Evolutionary conservation across 305 asterid species (phyloP).

Genomic region (Solanum hybrid): DNA sequence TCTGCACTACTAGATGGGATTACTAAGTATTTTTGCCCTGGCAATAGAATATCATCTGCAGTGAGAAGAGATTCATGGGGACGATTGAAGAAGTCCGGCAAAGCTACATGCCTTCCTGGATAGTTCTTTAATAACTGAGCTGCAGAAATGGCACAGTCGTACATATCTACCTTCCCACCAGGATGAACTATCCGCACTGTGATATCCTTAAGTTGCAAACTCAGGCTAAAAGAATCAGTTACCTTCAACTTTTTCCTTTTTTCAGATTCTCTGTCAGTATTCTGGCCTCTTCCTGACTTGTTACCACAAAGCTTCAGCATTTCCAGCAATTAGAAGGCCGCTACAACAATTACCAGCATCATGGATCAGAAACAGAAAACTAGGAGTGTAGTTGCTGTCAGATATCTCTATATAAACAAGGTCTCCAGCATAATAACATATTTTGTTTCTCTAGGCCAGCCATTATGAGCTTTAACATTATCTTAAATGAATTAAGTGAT

Average conservation of each 20-base stretch:
- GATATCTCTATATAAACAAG: not conserved
- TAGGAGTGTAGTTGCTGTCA: constrained; percentile 2
- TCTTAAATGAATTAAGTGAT: constrained; percentile 20
- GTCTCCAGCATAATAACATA: not conserved
- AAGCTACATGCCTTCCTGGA: constrained; percentile 56
- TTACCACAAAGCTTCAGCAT: constrained; percentile 41
- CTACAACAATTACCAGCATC: constrained; percentile 11
- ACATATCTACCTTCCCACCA: constrained; percentile 58
- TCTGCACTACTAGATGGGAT: constrained; percentile 37
- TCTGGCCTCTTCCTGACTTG: constrained; percentile 24
- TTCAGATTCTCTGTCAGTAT: constrained; percentile 10
- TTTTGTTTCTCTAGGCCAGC: constrained; percentile 16
- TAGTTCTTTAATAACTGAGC: constrained; percentile 37
- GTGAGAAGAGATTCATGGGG: constrained; percentile 49
- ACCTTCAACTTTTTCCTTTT: constrained; percentile 12
- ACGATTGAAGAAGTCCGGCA: constrained; percentile 43
- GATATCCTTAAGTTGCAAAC: constrained; percentile 31
- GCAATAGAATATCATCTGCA: constrained; percentile 38
- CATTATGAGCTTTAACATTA: constrained; percentile 3
- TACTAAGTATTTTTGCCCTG: constrained; percentile 52
- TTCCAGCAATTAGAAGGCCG: constrained; percentile 14
- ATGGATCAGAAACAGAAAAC: constrained; percentile 7
- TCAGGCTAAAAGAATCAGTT: constrained; percentile 18
- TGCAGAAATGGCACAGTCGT: constrained; percentile 37
- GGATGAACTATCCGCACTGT: constrained; percentile 53